Conservation (phyloP, 2,329 filamentous ascomycete species). For the Ciborinia camelliae region DNA sequence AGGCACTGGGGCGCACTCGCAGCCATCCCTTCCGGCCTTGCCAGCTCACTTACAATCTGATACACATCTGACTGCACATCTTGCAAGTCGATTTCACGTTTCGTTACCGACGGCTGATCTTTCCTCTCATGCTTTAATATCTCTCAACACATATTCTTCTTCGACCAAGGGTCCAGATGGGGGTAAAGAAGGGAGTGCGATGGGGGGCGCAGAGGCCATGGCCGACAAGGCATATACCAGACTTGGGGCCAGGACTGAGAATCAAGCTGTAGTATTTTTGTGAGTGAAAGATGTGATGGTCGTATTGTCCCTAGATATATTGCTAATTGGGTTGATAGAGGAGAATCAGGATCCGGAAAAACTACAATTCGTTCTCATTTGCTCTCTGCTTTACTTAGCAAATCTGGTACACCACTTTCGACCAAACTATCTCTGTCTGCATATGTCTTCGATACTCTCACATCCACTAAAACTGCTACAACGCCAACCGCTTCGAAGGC, state of each 20-base stretch:
- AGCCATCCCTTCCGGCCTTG: slow-evolving; percentile 83
- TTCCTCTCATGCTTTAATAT: slow-evolving; percentile 87
- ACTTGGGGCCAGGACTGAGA: slow-evolving; percentile 83
- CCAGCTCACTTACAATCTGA: slow-evolving; percentile 79
- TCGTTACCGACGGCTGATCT: slow-evolving; percentile 82
- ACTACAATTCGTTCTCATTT: slow-evolving; percentile 90
- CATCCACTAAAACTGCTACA: slow-evolving; percentile 93
- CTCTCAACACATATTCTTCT: slow-evolving; percentile 90
- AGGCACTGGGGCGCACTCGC: slow-evolving; percentile 63
- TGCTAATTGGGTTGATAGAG: slow-evolving; percentile 50
- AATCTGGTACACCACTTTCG: slow-evolving; percentile 88
- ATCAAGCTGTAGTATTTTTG: slow-evolving; percentile 91
- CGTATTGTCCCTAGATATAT: background rate
- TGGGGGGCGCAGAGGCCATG: slow-evolving; percentile 88
- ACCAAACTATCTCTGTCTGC: slow-evolving; percentile 89
- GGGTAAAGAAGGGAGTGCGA: slow-evolving; percentile 84
- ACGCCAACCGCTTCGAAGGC: slow-evolving; percentile 95
- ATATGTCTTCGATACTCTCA: slow-evolving; percentile 93
- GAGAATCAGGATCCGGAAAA: slow-evolving; percentile 94
- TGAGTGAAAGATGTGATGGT: slow-evolving; percentile 49
- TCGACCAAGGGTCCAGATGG: slow-evolving; percentile 88
- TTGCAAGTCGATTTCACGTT: slow-evolving; percentile 88
- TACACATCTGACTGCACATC: slow-evolving; percentile 74
- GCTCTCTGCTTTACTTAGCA: slow-evolving; percentile 78
- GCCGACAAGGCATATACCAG: slow-evolving; percentile 82